Evolutionary conservation across 1,284 basidiomycete species (phyloP), one percentile per base, ranked within the genome.

Genomic region (Thecaphora thlaspeos): DNA sequence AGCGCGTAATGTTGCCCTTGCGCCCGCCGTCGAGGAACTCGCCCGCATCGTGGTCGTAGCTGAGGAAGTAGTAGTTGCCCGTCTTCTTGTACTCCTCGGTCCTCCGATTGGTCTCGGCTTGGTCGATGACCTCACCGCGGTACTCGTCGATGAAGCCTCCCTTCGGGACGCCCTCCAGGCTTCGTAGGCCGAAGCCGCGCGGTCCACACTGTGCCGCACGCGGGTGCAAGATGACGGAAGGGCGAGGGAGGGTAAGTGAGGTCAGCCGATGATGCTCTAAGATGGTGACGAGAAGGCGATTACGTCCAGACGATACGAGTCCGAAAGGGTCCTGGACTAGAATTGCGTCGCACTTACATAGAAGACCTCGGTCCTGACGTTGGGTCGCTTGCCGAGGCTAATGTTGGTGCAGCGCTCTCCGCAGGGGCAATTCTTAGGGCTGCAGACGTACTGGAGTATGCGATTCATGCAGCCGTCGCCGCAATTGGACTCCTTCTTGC

Each of bases 1-100:
- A 98, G 7, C 94, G 88, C 3, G 91, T 93, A 41, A 92, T 92
- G 0, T 92, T 92, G 18, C 94, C 94, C 71, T 87, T 88, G 79
- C 95, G 96, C 1, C 95, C 98, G 1, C 95, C 94, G 79, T 99
- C 94, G 70, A 99, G 91, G 80, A 90, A 98, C 91, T 98, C 91
- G 69, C 95, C 92, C 71, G 91, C 79, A 97, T 94, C 50, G 98
- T 80, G 89, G 95, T 94, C 95, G 98, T 99, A 76, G 34, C 71
- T 71, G 40, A 76, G 46, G 75, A 99, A 99, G 80, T 98, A 99
- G 74, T 97, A 99, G 79, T 98, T 94, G 51, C 86, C 83, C 61
- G 97, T 92, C 17, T 41, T 73, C 41, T 62, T 63, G 55, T 76
- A 76, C 41, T 57, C 45, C 24, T 93, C 93, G 78, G 96, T 91